Evolutionary conservation across 192 early-diverging fungal genomes (phyloP).

Genomic region (Entophlyctis luteolus): DNA sequence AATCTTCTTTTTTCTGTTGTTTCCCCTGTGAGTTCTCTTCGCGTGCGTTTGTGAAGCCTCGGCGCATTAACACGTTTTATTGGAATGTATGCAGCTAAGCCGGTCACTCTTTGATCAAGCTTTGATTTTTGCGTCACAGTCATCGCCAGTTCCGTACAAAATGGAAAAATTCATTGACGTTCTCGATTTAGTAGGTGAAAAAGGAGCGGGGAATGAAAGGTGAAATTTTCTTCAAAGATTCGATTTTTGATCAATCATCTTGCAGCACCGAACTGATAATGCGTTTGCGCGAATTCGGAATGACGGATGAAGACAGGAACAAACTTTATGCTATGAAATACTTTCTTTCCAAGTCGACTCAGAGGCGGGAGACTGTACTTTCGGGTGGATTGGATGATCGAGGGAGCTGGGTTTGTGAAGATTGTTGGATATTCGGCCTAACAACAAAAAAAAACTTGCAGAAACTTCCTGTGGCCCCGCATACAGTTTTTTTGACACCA

Average conservation of each 20-base stretch:
- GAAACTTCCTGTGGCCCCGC: slow-evolving; percentile 62
- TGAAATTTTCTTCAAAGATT: neutral
- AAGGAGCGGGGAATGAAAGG: slow-evolving; percentile 11
- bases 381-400: neutral
- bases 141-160: slow-evolving; percentile 4
- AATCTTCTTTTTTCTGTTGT: slow-evolving; percentile 65
- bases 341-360: slow-evolving; percentile 71
- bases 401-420: neutral
- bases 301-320: slow-evolving; percentile 72
- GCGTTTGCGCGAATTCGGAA: slow-evolving; percentile 60
- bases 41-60: neutral
- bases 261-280: slow-evolving; percentile 33
- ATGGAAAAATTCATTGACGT: neutral
- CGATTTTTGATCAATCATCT: neutral
- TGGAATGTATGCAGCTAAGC: slow-evolving; percentile 19
- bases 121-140: slow-evolving; percentile 47
- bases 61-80: neutral
- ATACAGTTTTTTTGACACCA: slow-evolving; percentile 68
- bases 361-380: neutral
- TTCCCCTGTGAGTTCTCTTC: slow-evolving; percentile 50
- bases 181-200: neutral
- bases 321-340: slow-evolving; percentile 69
- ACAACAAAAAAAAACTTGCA: too few relatives aligned
- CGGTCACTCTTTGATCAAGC: slow-evolving; percentile 61
- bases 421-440: too few relatives aligned